phyloP scores from a whole-genome alignment of 805 yeast species.

The Maudiozyma saulgeensis region DNA sequence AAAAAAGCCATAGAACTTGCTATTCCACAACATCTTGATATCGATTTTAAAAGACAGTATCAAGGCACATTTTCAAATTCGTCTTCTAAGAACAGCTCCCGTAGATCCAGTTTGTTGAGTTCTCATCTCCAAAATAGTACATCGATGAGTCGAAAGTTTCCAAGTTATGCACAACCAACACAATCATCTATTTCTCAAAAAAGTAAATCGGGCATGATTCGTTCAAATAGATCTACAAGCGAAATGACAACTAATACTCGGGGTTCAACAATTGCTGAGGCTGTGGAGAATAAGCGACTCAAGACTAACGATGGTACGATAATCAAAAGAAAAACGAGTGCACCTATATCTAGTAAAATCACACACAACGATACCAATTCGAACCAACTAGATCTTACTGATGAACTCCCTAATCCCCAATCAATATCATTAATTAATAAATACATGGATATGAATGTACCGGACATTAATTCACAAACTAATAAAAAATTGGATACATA shows the following conservation, averaged over 20 bases:
- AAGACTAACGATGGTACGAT: conserved; percentile 3
- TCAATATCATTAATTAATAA: conserved; percentile 22
- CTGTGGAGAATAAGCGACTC: conserved; percentile 1
- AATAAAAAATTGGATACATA: not conserved
- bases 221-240: conserved; percentile 19
- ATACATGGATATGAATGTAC: conserved; percentile 8
- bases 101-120: conserved; percentile 28
- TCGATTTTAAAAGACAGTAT: conserved; percentile 12
- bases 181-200: conserved; percentile 10
- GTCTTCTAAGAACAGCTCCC: conserved; percentile 34
- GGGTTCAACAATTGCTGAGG: not conserved
- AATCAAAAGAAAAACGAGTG: conserved; percentile 18
- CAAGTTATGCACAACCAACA: conserved; percentile 28
- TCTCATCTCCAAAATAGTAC: conserved; percentile 4
- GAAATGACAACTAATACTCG: conserved; percentile 10
- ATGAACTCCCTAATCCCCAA: conserved; percentile 17
- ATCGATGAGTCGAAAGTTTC: conserved; percentile 10
- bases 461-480: not conserved
- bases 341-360: conserved; percentile 10
- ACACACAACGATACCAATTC: not conserved
- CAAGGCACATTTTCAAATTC: conserved; percentile 6
- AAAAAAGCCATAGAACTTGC: conserved; percentile 55
- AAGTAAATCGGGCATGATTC: not conserved
- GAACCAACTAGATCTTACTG: conserved; percentile 23
- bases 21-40: conserved; percentile 34